Conservation (phyloP, 192 early-diverging fungal genomes). For the Coemansia sp. region DNA sequence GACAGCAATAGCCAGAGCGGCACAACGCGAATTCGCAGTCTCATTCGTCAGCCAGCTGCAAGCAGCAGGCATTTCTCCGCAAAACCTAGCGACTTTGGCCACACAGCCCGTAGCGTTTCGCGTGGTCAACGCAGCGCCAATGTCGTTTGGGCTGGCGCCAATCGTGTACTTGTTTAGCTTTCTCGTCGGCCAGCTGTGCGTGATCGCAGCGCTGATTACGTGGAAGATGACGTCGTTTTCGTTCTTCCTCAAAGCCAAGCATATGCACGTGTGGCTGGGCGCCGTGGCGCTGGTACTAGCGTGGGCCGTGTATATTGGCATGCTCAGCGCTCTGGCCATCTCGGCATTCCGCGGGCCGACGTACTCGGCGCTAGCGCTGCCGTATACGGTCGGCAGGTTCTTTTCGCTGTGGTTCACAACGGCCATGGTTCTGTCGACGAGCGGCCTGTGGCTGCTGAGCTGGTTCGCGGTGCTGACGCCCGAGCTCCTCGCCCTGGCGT, state of each 20-base stretch:
- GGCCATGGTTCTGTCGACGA: neutral
- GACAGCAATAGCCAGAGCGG: neutral
- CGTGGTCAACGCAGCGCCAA: constrained; percentile 20
- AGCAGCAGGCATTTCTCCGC: neutral
- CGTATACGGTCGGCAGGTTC: constrained; percentile 28
- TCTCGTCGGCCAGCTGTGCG: constrained; percentile 17
- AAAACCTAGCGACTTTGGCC: neutral
- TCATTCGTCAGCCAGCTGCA: neutral
- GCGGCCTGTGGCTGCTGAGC: constrained; percentile 26
- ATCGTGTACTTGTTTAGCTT: constrained; percentile 17
- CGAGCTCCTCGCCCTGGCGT: constrained; percentile 19
- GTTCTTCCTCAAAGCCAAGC: constrained; percentile 19
- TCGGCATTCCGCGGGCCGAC: constrained; percentile 22
- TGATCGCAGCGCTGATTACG: constrained; percentile 14
- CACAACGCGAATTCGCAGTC: neutral
- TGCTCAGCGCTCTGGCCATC: constrained; percentile 25
- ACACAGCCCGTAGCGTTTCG: constrained; percentile 8
- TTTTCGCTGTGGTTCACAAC: constrained; percentile 33
- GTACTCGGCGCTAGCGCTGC: constrained; percentile 5
- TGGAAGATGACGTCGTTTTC: constrained; percentile 30
- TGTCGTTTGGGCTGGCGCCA: constrained; percentile 20
- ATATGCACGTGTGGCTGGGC: constrained; percentile 23
- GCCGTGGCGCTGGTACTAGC: neutral
- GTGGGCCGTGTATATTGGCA: constrained; percentile 6
- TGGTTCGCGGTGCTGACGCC: constrained; percentile 32